Evolutionary conservation across 805 yeast species (phyloP).

Genomic region (Yarrowia hollandica): DNA sequence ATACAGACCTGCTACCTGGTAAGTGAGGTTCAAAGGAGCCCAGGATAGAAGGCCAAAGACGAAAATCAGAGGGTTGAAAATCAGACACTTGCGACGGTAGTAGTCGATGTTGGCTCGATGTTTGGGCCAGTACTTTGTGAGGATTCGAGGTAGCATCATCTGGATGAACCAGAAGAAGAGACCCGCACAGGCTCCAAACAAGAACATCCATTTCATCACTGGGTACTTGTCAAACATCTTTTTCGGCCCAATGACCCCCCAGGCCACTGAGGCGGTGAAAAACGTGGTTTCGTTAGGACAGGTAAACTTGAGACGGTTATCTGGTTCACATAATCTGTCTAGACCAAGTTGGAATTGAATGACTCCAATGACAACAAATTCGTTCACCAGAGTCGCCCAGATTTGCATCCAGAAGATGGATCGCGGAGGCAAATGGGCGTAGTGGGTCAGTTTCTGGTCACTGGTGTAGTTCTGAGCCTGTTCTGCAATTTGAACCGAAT

Average conservation of each 20-base stretch:
- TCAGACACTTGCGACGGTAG: constrained; percentile 31
- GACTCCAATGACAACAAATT: constrained; percentile 39
- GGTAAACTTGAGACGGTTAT: constrained; percentile 39
- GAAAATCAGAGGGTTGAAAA: constrained; percentile 49
- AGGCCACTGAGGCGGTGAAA: constrained; percentile 49
- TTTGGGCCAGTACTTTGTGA: not conserved
- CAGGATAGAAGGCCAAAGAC: constrained; percentile 48
- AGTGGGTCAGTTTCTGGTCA: constrained; percentile 62
- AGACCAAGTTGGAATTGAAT: constrained; percentile 39
- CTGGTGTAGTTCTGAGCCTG: constrained; percentile 59
- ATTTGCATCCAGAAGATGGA: constrained; percentile 52
- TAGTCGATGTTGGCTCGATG: not conserved
- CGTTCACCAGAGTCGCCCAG: constrained; percentile 46
- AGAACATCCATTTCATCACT: constrained; percentile 49
- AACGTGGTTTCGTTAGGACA: constrained; percentile 45
- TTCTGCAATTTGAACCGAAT: constrained; percentile 48
- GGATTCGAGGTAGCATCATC: not conserved
- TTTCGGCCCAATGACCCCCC: constrained; percentile 52
- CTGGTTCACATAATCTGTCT: constrained; percentile 34
- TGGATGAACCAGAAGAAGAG: constrained; percentile 34
- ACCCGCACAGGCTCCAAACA: constrained; percentile 44
- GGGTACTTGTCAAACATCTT: constrained; percentile 47
- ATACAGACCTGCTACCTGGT: constrained; percentile 45
- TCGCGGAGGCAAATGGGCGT: constrained; percentile 59
- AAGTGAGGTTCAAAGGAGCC: constrained; percentile 48